Evolutionary conservation across 2,329 filamentous ascomycete species (phyloP), one percentile per base, ranked within the genome.

Genomic region (Rutstroemia sp.): DNA sequence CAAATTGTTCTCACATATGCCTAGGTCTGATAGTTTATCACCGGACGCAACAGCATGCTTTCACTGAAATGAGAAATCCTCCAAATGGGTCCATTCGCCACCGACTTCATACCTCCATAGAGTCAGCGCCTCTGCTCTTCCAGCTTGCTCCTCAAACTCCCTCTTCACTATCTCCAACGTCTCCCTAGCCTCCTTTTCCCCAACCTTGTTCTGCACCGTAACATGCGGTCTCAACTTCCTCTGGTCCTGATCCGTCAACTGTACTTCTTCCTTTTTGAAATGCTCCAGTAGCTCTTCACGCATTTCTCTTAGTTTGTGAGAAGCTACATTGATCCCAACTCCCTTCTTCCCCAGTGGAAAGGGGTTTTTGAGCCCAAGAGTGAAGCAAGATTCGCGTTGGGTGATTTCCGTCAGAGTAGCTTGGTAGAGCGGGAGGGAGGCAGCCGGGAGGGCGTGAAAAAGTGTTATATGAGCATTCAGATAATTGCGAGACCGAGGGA

Each of bases 21-120:
- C 30, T 34, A 5, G 30, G 9, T 9, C 10, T 34, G 10, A 34
- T 34, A 12, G 10, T 34, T 34, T 14, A 34, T 34, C 12, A 34
- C 10, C 12, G 30, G 3, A 34, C 10, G 10, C 30, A 9, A 34
- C 30, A 12, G 30, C 4, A 34, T 34, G 25, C 25, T 27, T 12
- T 49, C 16, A 38, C 6, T 10, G 12, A 37, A 58, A 55, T 21
- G 30, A 7, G 49, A 54, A 58, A 27, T 58, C 56, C 27, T 53
- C 48, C 38, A 58, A 34, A 30, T 49, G 51, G 6, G 51, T 58
- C 56, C 56, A 58, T 34, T 54, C 27, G 4, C 56, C 56, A 23
- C 51, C 46, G 45, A 54, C 47, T 47, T 58, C 56, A 52, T 58
- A 58, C 51, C 47, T 49, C 57, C 52, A 58, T 25, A 58, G 30